A percentile compares a stretch with the other conserved stretches of the same genome.
Evolutionary conservation across 2,329 filamentous ascomycete species (phyloP).

Genomic region (Fusarium bulbicola): DNA sequence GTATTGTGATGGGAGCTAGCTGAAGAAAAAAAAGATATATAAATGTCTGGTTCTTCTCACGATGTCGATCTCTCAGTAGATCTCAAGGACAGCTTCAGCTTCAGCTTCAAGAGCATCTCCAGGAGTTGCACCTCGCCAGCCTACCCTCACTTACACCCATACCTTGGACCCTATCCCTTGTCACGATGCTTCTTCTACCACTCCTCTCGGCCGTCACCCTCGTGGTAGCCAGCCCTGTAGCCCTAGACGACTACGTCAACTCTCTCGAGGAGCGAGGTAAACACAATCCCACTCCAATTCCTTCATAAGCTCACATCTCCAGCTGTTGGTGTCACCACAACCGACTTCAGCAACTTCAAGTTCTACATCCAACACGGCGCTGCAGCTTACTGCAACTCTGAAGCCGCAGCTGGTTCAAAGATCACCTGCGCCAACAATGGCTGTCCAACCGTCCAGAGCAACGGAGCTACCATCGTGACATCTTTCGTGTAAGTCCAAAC

Average conservation of each 20-base stretch:
- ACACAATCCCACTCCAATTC: neutral
- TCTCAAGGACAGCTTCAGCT: constrained; percentile 12
- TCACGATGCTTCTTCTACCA: constrained; percentile 38
- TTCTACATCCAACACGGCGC: constrained; percentile 63
- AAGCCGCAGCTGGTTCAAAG: constrained; percentile 48
- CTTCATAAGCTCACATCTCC: neutral
- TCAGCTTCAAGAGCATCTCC: neutral
- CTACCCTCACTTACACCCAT: neutral
- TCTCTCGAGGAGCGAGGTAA: constrained; percentile 49
- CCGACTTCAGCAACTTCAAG: constrained; percentile 52
- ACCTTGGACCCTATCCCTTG: neutral
- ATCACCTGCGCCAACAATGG: constrained; percentile 55
- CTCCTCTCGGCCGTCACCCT: constrained; percentile 42
- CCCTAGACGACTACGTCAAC: constrained; percentile 40
- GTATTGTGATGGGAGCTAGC: constrained; percentile 10
- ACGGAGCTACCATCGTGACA: constrained; percentile 55
- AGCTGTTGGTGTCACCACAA: constrained; percentile 12
- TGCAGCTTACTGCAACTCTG: constrained; percentile 64
- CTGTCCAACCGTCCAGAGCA: constrained; percentile 56
- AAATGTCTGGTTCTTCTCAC: constrained; percentile 15
- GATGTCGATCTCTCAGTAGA: constrained; percentile 9
- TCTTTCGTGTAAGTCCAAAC: constrained; percentile 50
- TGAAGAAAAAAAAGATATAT: constrained; percentile 6
- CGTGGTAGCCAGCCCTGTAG: constrained; percentile 40
- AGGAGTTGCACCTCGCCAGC: constrained; percentile 2